A percentile compares a stretch with the other conserved stretches of the same genome.
phyloP scores from a whole-genome alignment of 1,284 basidiomycete genomes.

The Macrocystidia cucumis region DNA sequence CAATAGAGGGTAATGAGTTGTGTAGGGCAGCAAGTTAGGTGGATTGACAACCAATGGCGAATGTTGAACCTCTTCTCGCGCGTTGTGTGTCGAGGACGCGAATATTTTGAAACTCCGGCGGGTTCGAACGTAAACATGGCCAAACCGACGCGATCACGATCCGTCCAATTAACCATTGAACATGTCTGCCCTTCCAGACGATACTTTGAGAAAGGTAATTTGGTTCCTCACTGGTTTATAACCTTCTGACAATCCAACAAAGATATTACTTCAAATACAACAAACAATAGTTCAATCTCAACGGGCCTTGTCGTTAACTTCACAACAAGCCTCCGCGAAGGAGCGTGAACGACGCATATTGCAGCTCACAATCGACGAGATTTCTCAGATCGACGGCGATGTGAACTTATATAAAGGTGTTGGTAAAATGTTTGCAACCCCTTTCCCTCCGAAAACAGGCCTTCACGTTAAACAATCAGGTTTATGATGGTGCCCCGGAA shows the following conservation, averaged over 20 bases:
- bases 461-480: constrained; percentile 34
- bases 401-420: constrained; percentile 85
- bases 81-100: too few relatives aligned
- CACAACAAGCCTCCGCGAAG: constrained; percentile 69
- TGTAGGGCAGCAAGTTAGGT: constrained; percentile 1
- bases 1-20: constrained; percentile 5
- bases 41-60: not conserved
- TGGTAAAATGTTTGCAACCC: constrained; percentile 73
- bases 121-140: too few relatives aligned
- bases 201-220: constrained; percentile 76
- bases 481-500: constrained; percentile 83
- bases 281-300: constrained; percentile 79
- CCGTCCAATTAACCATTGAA: too few relatives aligned
- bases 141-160: too few relatives aligned
- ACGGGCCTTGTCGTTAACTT: constrained; percentile 61
- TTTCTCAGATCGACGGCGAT: constrained; percentile 53
- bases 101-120: constrained; percentile 25
- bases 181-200: constrained; percentile 78
- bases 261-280: constrained; percentile 91
- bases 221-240: too few relatives aligned
- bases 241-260: too few relatives aligned
- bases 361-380: constrained; percentile 80
- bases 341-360: constrained; percentile 83
- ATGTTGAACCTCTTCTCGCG: too few relatives aligned
- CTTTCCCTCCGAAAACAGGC: constrained; percentile 3